Base-by-base conservation (phyloP, 2,329 filamentous ascomycete species). In the Pseudomassariella vexata region DNA sequence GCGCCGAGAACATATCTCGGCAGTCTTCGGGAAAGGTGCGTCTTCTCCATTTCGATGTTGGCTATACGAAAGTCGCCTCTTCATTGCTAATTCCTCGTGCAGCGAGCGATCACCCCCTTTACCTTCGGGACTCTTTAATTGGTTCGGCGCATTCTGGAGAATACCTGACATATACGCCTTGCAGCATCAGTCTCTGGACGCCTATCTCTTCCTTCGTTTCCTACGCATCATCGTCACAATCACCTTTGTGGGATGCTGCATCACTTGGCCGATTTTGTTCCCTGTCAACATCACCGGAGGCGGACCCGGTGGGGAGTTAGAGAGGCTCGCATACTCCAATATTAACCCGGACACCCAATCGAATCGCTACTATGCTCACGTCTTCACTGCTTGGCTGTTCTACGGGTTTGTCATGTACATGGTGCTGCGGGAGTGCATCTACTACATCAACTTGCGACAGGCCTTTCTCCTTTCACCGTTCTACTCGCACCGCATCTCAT, bases 401-500 rank as follows among this genome's bases (percentile, higher is more conserved):
- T 88, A 84, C 57, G 76, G 76, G 27, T 96, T 96, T 53, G 71
- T 96, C 43, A 82, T 96, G 57, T 92, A 85, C 60, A 81, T 86
- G 50, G 77, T 96, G 41, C 83, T 88, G 35, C 76, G 90, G 36
- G 90, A 96, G 59, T 81, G 78, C 53, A 83, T 96, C 47, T 95
- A 82, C 70, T 94, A 86, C 60, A 83, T 95, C 65, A 94, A 94
- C 50, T 63, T 96, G 31, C 84, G 89, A 41, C 90, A 96, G 61
- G 90, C 90, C 0, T 95, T 94, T 61, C 76, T 94, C 24, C 74
- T 94, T 34, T 89, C 87, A 9, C 87, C 88, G 9, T 68, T 85
- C 28, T 94, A 94, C 55, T 75, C 87, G 32, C 82, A 81, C 49
- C 84, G 89, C 36, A 79, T 95, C 27, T 95, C 90, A 2, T 90